Base-by-base conservation (phyloP, 2,329 filamentous ascomycete genomes). In the Massarina eburnea region DNA sequence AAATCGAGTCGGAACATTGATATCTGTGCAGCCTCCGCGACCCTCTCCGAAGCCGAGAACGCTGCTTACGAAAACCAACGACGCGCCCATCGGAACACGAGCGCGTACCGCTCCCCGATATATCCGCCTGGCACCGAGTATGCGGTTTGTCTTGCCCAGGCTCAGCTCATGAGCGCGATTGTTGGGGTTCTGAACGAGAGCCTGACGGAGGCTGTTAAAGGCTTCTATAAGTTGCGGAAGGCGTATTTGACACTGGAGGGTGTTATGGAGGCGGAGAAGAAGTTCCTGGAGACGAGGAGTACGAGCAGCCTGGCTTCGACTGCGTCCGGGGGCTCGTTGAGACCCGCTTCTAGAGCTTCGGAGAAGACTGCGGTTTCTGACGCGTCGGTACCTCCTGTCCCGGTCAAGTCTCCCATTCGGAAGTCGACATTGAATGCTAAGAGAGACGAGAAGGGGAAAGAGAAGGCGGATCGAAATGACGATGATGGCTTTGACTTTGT, bases 111-210 rank as follows among this genome's bases (percentile, higher is more conserved):
- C 51, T 85, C 78, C 48, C 71, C 73, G 38, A 84, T 95, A 19
- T 96, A 96, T 59, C 84, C 88, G 0, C 80, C 88, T 0, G 94
- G 94, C 2, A 88, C 87, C 4, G 92, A 99, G 72, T 97, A 88
- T 66, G 83, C 89, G 2, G 76, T 97, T 3, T 88, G 90, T 49
- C 82, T 90, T 48, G 89, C 91, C 4, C 85, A 96, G 73, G 82
- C 89, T 2, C 89, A 96, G 70, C 78, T 96, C 52, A 95, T 96
- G 86, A 81, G 83, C 45, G 91, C 91, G 0, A 86, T 99, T 1
- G 84, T 96, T 1, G 89, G 84, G 0, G 89, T 97, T 14, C 74
- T 97, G 58, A 95, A 95, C 55, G 94, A 97, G 74, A 96, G 89
- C 65, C 73, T 97, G 59, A 92, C 91, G 0, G 94, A 97, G 68